Evolutionary conservation across 2,329 filamentous ascomycete genomes (phyloP).

Genomic region (Pyricularia sp.): DNA sequence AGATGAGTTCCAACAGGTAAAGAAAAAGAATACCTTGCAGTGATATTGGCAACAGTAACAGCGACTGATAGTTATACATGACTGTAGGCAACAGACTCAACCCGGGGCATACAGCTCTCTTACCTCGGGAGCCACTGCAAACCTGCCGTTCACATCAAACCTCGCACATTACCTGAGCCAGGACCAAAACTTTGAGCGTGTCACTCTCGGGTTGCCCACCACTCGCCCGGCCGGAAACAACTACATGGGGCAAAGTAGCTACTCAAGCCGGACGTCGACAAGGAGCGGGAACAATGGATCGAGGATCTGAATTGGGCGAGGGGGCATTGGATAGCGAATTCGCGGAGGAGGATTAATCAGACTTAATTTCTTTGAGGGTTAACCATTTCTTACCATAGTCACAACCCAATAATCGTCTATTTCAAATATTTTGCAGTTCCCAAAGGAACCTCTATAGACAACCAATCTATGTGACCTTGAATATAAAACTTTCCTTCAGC

Average conservation of each 20-base stretch:
- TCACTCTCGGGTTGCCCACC: slow-evolving; percentile 1
- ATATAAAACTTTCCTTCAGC: too few species aligned
- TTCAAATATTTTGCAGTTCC: neutral
- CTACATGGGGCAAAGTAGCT: neutral
- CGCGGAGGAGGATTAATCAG: neutral
- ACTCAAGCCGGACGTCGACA: neutral
- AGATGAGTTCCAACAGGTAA: slow-evolving; percentile 1
- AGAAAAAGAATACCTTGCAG: neutral
- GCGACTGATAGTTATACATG: neutral
- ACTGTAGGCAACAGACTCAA: neutral
- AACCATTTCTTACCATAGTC: neutral
- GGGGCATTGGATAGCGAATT: neutral
- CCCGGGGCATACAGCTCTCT: neutral
- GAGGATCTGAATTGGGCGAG: neutral
- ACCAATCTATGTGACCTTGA: too few species aligned
- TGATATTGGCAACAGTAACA: neutral
- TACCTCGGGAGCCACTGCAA: neutral
- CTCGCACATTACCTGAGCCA: neutral
- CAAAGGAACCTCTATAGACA: too few species aligned
- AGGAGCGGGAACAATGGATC: neutral
- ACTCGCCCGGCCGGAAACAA: neutral
- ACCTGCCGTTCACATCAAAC: slow-evolving; percentile 2
- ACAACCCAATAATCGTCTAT: neutral
- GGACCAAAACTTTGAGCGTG: slow-evolving; percentile 4
- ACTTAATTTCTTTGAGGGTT: neutral